Base-by-base conservation (phyloP, 345 rosid genomes). In the Orychophragmus violaceus region DNA sequence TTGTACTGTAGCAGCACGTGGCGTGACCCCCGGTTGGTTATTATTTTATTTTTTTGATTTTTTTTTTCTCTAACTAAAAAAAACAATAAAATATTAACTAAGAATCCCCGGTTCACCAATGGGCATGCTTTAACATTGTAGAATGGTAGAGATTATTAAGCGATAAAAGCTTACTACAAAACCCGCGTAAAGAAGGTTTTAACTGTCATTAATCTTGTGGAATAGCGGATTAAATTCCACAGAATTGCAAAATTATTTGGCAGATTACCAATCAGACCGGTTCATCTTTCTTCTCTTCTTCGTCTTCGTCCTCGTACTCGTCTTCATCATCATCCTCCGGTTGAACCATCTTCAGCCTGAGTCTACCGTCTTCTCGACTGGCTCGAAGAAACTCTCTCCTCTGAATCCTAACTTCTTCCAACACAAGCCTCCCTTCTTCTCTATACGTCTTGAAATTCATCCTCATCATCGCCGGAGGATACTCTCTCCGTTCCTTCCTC, bases 391-490 rank as follows among this genome's bases (percentile, higher is more conserved):
- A 48, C 74, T 93, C 96, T 72, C 84, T 84, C 49, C 79, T 81
- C 1, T 96, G 96, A 42, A 85, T 78, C 63, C 76, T 85, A 14
- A 90, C 81, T 80, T 88, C 88, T 72, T 82, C 88, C 28, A 90
- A 84, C 22, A 93, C 90, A 64, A 90, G 81, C 69, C 98, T 80
- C 6, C 97, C 97, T 39, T 86, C 88, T 12, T 86, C 77, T 71
- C 96, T 69, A 55, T 87, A 85, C 19, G 96, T 79, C 78, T 88
- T 86, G 63, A 93, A 86, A 70, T 80, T 79, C 76, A 86, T 86
- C 84, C 83, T 66, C 1, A 86, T 93, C 84, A 92, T 92, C 0
- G 98, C 93, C 2, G 97, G 98, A 21, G 95, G 95, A 68, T 85
- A 87, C 41, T 70, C 81, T 44, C 75, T 78, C 29, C 59, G 24